Percentiles rank a stretch among this genome's conserved stretches.
phyloP scores from a whole-genome alignment of 2,329 filamentous ascomycete genomes.

The Thermothelomyces thermophilus region DNA sequence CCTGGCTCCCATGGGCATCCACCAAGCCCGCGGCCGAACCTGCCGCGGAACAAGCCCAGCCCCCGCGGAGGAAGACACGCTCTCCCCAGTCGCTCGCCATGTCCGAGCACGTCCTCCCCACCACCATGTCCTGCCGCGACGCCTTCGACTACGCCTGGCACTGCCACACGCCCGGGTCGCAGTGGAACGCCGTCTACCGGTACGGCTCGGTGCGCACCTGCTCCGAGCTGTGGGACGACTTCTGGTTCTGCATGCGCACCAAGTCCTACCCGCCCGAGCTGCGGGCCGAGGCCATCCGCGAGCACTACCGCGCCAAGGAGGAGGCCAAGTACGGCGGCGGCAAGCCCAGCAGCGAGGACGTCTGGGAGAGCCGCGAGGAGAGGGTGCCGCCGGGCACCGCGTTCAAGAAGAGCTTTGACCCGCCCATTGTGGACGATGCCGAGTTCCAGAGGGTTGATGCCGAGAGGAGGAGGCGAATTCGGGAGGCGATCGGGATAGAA shows the following conservation, averaged over 20 bases:
- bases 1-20: constrained; percentile 12
- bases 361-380: constrained; percentile 71
- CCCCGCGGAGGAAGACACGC: constrained; percentile 11
- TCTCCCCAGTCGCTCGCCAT: constrained; percentile 43
- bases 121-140: constrained; percentile 78
- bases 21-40: constrained; percentile 2
- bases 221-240: constrained; percentile 82
- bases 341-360: constrained; percentile 71
- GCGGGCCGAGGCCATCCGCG: constrained; percentile 55
- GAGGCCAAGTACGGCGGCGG: constrained; percentile 57
- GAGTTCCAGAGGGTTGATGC: constrained; percentile 37
- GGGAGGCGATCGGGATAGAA: constrained; percentile 29
- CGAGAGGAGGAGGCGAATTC: constrained; percentile 32
- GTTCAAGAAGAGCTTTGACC: constrained; percentile 38
- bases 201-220: constrained; percentile 72
- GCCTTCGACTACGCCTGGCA: constrained; percentile 92
- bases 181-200: constrained; percentile 88
- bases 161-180: constrained; percentile 84
- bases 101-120: constrained; percentile 63
- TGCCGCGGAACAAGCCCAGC: background rate
- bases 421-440: constrained; percentile 34
- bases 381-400: constrained; percentile 46
- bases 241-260: constrained; percentile 95
- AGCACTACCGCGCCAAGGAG: constrained; percentile 62
- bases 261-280: constrained; percentile 54